Conservation (phyloP, 441 rosid genomes). For the Arabidopsis hybrid region DNA sequence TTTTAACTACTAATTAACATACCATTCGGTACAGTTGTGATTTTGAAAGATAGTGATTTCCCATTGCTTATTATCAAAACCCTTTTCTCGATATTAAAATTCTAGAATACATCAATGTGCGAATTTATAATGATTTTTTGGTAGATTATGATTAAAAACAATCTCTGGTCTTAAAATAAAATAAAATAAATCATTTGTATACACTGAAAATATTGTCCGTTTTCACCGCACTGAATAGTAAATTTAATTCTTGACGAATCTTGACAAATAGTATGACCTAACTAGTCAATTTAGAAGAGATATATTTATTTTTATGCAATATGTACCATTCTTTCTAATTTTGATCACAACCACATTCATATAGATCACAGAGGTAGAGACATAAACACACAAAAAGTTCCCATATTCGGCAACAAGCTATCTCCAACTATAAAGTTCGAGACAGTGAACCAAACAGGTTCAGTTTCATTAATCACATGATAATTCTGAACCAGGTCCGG, state of each 20-base stretch:
- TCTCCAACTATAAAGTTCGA: constrained; percentile 41
- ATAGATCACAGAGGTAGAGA: background rate
- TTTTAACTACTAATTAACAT: constrained; percentile 15
- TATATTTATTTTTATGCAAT: background rate
- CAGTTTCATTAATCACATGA: constrained; percentile 31
- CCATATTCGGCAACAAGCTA: constrained; percentile 43
- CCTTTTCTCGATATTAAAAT: background rate
- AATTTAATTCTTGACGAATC: background rate
- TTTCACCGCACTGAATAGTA: too few relatives aligned
- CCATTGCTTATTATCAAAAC: background rate
- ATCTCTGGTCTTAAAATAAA: constrained; percentile 1
- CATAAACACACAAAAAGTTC: constrained; percentile 5
- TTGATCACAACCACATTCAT: background rate
- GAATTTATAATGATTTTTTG: background rate
- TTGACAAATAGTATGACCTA: background rate
- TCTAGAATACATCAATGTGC: background rate
- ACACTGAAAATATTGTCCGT: too few relatives aligned
- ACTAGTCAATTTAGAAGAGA: background rate
- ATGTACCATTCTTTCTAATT: background rate
- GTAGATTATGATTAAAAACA: background rate
- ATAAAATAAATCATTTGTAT: too few relatives aligned
- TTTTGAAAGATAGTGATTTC: background rate
- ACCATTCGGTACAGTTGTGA: background rate
- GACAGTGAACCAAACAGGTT: constrained; percentile 41
- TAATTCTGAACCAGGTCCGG: constrained; percentile 43